Conservation (phyloP, 2,329 filamentous ascomycete species). For the Aureobasidium sp. region DNA sequence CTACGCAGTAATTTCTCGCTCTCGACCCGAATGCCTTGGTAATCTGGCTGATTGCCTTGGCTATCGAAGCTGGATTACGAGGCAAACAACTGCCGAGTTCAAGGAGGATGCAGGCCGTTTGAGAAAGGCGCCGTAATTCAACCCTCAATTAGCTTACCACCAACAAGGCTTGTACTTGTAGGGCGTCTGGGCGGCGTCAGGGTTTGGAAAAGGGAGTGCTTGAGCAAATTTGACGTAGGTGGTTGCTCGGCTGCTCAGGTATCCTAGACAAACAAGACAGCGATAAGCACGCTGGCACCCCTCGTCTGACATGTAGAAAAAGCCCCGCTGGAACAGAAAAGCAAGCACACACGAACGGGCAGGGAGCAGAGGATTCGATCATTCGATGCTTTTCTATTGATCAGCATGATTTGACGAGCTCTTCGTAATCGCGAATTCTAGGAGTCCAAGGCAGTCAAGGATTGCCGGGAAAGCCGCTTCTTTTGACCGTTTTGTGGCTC, state of each 20-base stretch:
- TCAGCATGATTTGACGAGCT: neutral
- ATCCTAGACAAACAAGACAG: conserved; percentile 1
- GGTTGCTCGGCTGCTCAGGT: neutral
- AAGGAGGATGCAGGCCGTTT: neutral
- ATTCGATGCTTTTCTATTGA: neutral
- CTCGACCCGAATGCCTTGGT: neutral
- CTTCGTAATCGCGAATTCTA: neutral
- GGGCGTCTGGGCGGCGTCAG: neutral
- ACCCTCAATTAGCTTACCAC: neutral
- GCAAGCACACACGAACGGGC: neutral
- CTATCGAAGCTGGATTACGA: neutral
- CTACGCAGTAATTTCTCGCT: neutral
- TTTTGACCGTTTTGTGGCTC: neutral
- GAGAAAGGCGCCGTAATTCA: neutral
- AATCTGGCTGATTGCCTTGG: neutral
- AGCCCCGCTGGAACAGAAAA: neutral
- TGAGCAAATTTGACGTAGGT: conserved; percentile 9
- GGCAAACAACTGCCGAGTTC: neutral
- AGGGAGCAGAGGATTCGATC: neutral
- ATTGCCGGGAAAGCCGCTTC: conserved; percentile 11
- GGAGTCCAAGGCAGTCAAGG: neutral
- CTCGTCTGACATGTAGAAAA: neutral
- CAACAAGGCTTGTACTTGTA: neutral
- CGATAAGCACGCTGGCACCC: neutral
- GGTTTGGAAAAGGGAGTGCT: neutral